Evolutionary conservation across 192 early-diverging fungal species (phyloP), one percentile per base, ranked within the genome.

Genomic region (Ambispora gerdemannii): DNA sequence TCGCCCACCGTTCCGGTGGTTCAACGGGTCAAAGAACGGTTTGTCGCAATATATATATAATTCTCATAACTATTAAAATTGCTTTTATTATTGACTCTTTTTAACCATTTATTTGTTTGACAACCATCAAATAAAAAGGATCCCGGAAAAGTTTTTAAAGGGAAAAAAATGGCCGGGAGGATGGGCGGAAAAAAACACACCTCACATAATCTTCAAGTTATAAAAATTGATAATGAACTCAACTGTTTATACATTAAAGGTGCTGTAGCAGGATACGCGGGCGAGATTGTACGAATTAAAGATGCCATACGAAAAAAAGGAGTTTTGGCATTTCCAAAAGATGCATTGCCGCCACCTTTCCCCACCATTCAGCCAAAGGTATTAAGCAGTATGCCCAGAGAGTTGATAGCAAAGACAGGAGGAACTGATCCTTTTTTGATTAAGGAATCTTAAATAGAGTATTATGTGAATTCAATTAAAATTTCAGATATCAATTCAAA

Each of bases 121-220:
- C 15, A 10, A 10, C 38, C 4, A 27, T 27, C 2, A 33, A 49
- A 25, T 50, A 27, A 31, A 32, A 63, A 85, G 76, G 82, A 87
- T 72, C 96, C 96, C 47, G 92, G 93, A 24, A 89, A 86, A 58
- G 93, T 97, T 50, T 95, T 91, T 75, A 92, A 92, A 70, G 96
- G 96, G 20, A 98, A 95, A 82, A 98, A 98, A 74, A 98, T 98
- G 96, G 88, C 95, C 20, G 96, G 96, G 51, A 88, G 91, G 25
- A 92, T 98, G 89, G 96, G 96, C 62, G 91, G 90, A 60, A 88
- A 92, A 52, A 89, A 78, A 70, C 76, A 82, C 0, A 95, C 94
- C 2, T 87, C 88, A 27, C 90, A 93, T 70, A 93, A 86, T 66
- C 77, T 96, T 13, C 83, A 92, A 68, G 91, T 97, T 30, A 75